A percentile compares a stretch with the other conserved stretches of the same genome.
Evolutionary conservation across 441 rosid species (phyloP).

Genomic region (Gossypium gossypioides): DNA sequence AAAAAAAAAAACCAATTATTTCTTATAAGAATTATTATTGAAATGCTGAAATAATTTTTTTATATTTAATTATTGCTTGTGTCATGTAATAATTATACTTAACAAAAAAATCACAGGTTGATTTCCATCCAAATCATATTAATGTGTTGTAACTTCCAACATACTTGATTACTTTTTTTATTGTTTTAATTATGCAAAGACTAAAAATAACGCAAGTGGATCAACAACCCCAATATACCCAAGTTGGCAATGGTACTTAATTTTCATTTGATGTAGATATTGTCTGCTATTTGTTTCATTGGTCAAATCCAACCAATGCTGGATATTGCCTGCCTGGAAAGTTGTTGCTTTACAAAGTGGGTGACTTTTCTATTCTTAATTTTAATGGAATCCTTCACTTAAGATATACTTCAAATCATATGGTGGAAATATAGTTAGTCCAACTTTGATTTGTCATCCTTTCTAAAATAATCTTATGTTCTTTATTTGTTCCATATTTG

Average conservation of each 20-base stretch:
- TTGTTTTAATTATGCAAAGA: not conserved
- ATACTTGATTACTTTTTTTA: not conserved
- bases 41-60: no score
- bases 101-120: not conserved
- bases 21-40: no score
- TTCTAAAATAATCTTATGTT: not conserved
- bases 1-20: no score
- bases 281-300: not conserved
- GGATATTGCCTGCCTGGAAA: not conserved
- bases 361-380: not conserved
- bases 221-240: not conserved
- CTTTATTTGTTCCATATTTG: not conserved
- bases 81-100: no score
- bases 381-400: not conserved
- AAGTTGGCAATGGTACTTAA: not conserved
- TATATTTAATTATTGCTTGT: no score
- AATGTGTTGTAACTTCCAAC: not conserved
- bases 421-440: not conserved
- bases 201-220: not conserved
- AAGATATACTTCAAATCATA: not conserved
- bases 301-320: not conserved
- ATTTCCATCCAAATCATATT: not conserved
- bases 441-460: not conserved
- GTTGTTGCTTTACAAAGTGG: not conserved
- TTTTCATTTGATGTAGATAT: not conserved